A percentile compares a stretch with the other conserved stretches of the same genome.
Conservation (phyloP, 176 grass and related monocot genomes). For the Metroxylon sagu region DNA sequence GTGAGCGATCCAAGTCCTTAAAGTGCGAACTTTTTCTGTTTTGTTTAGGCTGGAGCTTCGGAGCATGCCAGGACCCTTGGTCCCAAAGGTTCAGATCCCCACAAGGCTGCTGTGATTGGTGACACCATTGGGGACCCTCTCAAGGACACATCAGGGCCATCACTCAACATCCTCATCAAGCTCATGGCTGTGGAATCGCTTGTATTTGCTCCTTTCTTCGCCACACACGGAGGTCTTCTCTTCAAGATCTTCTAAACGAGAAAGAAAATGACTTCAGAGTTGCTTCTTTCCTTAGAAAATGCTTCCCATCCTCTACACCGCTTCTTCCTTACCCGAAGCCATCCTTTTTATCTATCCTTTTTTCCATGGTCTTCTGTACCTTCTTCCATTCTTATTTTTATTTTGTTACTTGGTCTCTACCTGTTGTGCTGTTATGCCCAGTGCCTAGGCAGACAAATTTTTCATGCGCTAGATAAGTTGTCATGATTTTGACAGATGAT, state of each 20-base stretch:
- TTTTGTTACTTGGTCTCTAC: no score
- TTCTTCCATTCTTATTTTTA: no score
- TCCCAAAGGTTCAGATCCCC: background rate
- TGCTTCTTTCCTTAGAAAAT: no score
- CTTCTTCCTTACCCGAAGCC: no score
- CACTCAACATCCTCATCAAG: slow-evolving; percentile 8
- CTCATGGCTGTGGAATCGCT: slow-evolving; percentile 9
- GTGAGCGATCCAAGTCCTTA: background rate
- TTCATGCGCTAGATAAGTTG: no score
- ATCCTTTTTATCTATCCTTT: no score
- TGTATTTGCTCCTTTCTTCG: slow-evolving; percentile 6
- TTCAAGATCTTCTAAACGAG: slow-evolving; percentile 7
- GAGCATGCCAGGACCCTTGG: slow-evolving; percentile 3
- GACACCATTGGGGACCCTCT: slow-evolving; percentile 9
- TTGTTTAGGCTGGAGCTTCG: slow-evolving; percentile 5
- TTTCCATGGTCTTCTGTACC: no score
- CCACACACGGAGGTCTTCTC: slow-evolving; percentile 2
- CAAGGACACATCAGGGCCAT: slow-evolving; percentile 9
- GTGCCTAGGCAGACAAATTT: no score
- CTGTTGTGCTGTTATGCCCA: no score
- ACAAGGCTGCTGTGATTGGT: slow-evolving; percentile 1
- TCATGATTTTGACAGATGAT: no score
- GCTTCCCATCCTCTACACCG: no score
- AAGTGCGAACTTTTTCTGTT: background rate
- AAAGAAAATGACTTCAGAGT: background rate